These are phyloP conservation scores for Globisporangium lucens DNA, from an alignment of 352 stramenopile species.

Conservation along the genomic window DNA sequence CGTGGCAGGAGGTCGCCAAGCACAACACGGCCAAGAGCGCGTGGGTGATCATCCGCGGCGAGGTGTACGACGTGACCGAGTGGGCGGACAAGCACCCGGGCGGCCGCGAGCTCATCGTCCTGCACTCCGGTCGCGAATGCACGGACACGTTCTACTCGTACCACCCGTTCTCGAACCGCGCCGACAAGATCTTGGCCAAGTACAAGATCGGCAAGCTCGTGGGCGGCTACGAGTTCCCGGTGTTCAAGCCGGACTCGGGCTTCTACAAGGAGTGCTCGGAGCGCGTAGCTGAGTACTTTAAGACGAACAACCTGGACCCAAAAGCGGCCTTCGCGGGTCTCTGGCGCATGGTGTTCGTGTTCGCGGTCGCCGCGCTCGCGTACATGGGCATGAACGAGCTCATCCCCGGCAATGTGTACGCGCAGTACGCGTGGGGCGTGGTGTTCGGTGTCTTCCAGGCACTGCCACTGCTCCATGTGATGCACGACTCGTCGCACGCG, in stretches of 20 bases:
- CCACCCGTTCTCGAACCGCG: slow-evolving; percentile 84
- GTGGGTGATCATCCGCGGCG: slow-evolving; percentile 94
- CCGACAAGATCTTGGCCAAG: slow-evolving; percentile 79
- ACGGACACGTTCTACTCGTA: slow-evolving; percentile 91
- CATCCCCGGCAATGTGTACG: slow-evolving; percentile 44
- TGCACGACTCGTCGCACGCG: slow-evolving; percentile 92
- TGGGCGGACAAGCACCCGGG: slow-evolving; percentile 84
- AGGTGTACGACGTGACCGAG: slow-evolving; percentile 93
- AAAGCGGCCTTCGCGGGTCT: slow-evolving; percentile 74
- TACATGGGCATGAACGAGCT: slow-evolving; percentile 79
- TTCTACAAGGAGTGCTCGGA: slow-evolving; percentile 90
- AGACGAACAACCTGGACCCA: slow-evolving; percentile 87
- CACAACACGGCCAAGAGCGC: slow-evolving; percentile 94
- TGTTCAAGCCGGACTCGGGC: slow-evolving; percentile 89
- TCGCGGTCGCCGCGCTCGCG: slow-evolving; percentile 50
- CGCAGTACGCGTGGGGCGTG: slow-evolving; percentile 69
- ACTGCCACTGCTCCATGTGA: slow-evolving; percentile 89
- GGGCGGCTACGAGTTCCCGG: slow-evolving; percentile 80
- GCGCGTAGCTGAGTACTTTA: slow-evolving; percentile 87
- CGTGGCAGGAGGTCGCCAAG: slow-evolving; percentile 94
- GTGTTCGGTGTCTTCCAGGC: slow-evolving; percentile 90
- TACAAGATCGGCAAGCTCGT: slow-evolving; percentile 84
- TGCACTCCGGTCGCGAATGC: slow-evolving; percentile 80
- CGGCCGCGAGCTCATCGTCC: slow-evolving; percentile 74
- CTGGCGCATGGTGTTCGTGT: slow-evolving; percentile 88